These are phyloP conservation scores for Rhodotorula babjevae DNA, from an alignment of 768 basidiomycete genomes.

Conservation along the genomic window DNA sequence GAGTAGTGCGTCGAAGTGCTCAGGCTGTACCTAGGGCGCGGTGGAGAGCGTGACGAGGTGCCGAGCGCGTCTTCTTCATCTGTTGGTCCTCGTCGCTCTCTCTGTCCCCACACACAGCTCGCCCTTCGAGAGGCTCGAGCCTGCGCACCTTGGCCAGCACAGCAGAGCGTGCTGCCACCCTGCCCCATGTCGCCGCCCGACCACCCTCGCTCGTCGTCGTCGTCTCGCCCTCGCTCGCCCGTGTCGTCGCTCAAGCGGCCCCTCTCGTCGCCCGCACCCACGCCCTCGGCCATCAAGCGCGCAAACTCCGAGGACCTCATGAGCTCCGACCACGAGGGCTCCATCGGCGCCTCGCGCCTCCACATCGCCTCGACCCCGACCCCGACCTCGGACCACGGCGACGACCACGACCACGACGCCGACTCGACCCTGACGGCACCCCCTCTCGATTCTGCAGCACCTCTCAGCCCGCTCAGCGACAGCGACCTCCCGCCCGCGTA, in stretches of 20 bases:
- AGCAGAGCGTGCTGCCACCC: too few relatives aligned
- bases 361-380: slow-evolving; percentile 44
- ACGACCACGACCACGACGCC: not conserved
- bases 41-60: too few relatives aligned
- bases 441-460: not conserved
- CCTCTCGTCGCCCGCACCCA: slow-evolving; percentile 8
- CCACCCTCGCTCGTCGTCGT: not conserved
- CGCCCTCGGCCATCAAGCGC: slow-evolving; percentile 32
- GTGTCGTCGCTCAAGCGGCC: slow-evolving; percentile 12
- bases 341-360: slow-evolving; percentile 57
- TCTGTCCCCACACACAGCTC: too few relatives aligned
- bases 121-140: too few relatives aligned
- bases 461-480: not conserved
- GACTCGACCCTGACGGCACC: slow-evolving; percentile 48
- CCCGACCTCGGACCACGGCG: not conserved
- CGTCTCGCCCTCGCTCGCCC: slow-evolving; percentile 11
- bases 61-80: too few relatives aligned
- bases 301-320: slow-evolving; percentile 45
- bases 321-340: slow-evolving; percentile 47
- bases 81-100: too few relatives aligned
- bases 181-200: not conserved
- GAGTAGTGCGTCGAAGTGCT: too few relatives aligned
- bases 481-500: not conserved
- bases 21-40: too few relatives aligned
- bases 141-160: too few relatives aligned